Percentiles rank a stretch among this genome's conserved stretches.
phyloP scores from a whole-genome alignment of 2,329 filamentous ascomycete species.

The Diaporthe ampelina region DNA sequence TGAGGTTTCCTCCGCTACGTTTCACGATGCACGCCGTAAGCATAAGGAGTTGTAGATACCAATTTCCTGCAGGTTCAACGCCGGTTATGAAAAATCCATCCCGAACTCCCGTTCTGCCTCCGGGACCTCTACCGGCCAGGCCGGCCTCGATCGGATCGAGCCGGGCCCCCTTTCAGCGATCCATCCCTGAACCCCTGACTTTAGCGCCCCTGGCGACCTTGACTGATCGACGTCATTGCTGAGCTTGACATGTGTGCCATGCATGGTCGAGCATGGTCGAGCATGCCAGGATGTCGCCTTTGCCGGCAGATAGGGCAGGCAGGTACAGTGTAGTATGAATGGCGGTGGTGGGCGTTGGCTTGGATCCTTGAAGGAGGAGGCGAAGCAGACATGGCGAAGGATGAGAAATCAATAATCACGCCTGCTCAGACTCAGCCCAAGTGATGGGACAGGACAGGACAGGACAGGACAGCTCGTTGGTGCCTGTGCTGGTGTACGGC shows the following conservation, averaged over 20 bases:
- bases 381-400: neutral
- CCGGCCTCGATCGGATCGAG: conserved; percentile 30
- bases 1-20: neutral
- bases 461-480: neutral
- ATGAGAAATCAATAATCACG: conserved; percentile 16
- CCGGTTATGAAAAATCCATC: neutral
- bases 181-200: conserved; percentile 40
- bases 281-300: neutral
- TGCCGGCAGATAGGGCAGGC: conserved; percentile 8
- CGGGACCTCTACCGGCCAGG: conserved; percentile 10
- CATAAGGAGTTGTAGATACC: no score
- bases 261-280: neutral
- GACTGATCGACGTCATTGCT: conserved; percentile 36
- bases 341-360: neutral
- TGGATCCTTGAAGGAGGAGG: conserved; percentile 5
- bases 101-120: neutral
- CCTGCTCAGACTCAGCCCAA: neutral
- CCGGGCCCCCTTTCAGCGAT: conserved; percentile 34
- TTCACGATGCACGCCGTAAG: neutral
- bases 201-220: conserved; percentile 30
- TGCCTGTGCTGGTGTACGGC: neutral
- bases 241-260: neutral
- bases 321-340: no score
- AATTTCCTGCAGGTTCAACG: no score
- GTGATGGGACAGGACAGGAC: neutral